A percentile compares a stretch with the other conserved stretches of the same genome.
Conservation (phyloP, 2,329 filamentous ascomycete species). For the Thyridium curvatum region DNA sequence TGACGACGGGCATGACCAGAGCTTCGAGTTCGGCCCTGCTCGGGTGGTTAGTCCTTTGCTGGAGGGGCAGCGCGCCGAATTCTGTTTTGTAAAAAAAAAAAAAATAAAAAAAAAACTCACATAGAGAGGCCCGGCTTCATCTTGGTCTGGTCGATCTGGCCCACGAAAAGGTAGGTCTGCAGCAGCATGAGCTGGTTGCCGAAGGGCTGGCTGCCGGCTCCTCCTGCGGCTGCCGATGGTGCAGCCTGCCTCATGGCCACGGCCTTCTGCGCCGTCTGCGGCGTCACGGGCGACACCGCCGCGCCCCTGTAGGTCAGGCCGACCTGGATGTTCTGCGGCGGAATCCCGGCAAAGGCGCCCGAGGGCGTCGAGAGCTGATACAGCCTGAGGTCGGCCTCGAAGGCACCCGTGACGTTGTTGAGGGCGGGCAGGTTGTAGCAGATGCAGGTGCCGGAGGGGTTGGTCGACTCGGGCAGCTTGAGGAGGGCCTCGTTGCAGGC, state of each 20-base stretch:
- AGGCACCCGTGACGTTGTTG: conserved; percentile 60
- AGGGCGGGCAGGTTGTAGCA: conserved; percentile 78
- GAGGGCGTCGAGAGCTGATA: conserved; percentile 61
- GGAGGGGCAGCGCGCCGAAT: too few relatives aligned
- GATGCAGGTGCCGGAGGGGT: conserved; percentile 70
- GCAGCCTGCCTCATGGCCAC: conserved; percentile 13
- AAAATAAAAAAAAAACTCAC: conserved; percentile 37
- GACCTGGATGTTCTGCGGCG: conserved; percentile 46
- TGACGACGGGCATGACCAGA: conserved; percentile 62
- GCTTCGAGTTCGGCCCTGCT: conserved; percentile 51
- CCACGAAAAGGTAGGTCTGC: conserved; percentile 62
- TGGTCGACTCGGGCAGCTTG: conserved; percentile 51
- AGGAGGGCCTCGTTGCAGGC: conserved; percentile 55
- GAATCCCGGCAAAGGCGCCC: conserved; percentile 45
- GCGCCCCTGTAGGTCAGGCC: conserved; percentile 49
- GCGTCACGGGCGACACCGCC: conserved; percentile 37
- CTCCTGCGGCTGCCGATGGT: not conserved
- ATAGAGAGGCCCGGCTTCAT: conserved; percentile 51
- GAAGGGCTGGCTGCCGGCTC: not conserved
- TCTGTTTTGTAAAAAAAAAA: not conserved
- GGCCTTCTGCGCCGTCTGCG: conserved; percentile 13
- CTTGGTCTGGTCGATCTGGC: conserved; percentile 54
- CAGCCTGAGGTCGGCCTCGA: conserved; percentile 70
- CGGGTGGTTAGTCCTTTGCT: conserved; percentile 1
- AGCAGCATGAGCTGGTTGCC: conserved; percentile 34